A percentile compares a stretch with the other conserved stretches of the same genome.
Conservation (phyloP, 2,329 filamentous ascomycete species). For the Corniculantispora saksenae region DNA sequence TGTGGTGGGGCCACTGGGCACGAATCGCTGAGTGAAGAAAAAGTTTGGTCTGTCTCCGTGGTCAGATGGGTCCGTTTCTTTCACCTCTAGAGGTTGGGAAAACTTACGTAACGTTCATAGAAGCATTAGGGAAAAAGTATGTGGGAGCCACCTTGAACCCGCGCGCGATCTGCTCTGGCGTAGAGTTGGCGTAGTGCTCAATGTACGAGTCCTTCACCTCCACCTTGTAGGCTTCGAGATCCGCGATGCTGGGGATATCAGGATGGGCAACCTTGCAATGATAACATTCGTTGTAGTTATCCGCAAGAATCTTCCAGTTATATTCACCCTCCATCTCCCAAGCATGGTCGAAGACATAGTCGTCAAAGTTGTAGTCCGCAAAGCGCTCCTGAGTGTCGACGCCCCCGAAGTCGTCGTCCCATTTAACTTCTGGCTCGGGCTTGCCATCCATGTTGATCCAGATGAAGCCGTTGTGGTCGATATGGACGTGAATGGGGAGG, state of each 20-base stretch:
- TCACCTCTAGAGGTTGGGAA: not conserved
- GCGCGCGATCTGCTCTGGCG: conserved; percentile 47
- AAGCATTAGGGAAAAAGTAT: conserved; percentile 54
- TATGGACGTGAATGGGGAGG: conserved; percentile 50
- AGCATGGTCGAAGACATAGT: conserved; percentile 58
- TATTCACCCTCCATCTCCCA: conserved; percentile 59
- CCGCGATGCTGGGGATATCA: conserved; percentile 56
- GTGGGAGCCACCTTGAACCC: conserved; percentile 49
- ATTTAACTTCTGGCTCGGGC: conserved; percentile 48
- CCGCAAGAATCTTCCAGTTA: conserved; percentile 62
- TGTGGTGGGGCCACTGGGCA: conserved; percentile 52
- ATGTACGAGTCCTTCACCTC: conserved; percentile 51
- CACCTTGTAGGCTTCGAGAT: conserved; percentile 57
- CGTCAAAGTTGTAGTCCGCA: conserved; percentile 47
- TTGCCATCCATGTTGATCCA: conserved; percentile 57
- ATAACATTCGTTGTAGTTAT: conserved; percentile 69
- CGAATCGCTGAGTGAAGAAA: conserved; percentile 64
- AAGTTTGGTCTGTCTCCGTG: conserved; percentile 52
- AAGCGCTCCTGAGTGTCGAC: conserved; percentile 49
- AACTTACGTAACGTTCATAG: conserved; percentile 51
- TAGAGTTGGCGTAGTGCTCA: conserved; percentile 50
- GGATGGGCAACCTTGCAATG: conserved; percentile 63
- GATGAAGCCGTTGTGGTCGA: conserved; percentile 51
- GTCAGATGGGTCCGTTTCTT: not conserved
- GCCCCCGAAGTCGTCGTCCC: conserved; percentile 53